Conservation (phyloP, 805 yeast species). For the Metschnikowia henanensis region DNA sequence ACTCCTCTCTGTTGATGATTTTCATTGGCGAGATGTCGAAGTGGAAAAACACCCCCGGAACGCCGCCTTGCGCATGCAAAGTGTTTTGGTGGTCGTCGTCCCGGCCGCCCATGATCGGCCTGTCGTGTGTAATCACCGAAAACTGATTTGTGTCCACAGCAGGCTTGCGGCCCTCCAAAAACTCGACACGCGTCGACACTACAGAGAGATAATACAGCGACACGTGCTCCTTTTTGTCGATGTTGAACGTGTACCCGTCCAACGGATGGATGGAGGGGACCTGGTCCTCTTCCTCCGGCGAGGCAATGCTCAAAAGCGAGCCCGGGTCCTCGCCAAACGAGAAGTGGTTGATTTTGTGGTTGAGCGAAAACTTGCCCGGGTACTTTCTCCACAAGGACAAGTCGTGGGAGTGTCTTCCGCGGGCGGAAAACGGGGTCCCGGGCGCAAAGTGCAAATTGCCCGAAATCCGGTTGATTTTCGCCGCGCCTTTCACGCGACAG, state of each 20-base stretch:
- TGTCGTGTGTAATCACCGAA: conserved; percentile 82
- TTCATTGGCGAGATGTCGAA: conserved; percentile 94
- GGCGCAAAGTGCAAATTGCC: conserved; percentile 97
- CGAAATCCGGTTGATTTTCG: conserved; percentile 78
- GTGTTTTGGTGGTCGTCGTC: conserved; percentile 93
- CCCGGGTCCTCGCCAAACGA: conserved; percentile 72
- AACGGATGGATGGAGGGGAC: conserved; percentile 61
- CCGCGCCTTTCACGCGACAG: conserved; percentile 79
- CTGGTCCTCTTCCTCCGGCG: conserved; percentile 22
- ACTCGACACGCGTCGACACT: conserved; percentile 85
- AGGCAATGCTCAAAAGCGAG: conserved; percentile 25
- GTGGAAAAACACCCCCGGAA: conserved; percentile 84
- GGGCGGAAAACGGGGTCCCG: conserved; percentile 67
- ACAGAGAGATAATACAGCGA: conserved; percentile 84
- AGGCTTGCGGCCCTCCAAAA: conserved; percentile 46
- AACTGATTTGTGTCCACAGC: conserved; percentile 82
- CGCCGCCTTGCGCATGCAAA: conserved; percentile 77
- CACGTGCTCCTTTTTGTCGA: conserved; percentile 56
- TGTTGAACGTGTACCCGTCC: conserved; percentile 48
- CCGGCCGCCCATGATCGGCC: conserved; percentile 83
- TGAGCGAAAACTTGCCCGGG: conserved; percentile 62
- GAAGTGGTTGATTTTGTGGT: conserved; percentile 76
- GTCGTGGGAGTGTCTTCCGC: conserved; percentile 80
- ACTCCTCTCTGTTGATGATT: conserved; percentile 79
- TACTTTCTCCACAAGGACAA: conserved; percentile 64